Evolutionary conservation across 345 rosid species (phyloP).

Genomic region (Litchi chinensis): DNA sequence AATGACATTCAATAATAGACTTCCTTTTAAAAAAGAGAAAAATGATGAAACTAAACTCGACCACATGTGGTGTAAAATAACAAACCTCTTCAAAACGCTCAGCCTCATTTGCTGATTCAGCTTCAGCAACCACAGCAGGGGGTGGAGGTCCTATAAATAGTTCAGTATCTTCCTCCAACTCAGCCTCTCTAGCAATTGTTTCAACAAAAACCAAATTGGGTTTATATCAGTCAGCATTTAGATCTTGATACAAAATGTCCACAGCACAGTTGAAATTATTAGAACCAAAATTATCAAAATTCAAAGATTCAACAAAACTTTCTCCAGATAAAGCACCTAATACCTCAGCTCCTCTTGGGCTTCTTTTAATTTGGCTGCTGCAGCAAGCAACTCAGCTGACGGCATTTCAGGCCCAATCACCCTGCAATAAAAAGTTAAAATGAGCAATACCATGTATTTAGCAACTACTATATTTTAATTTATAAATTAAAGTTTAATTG

Average conservation of each 20-base stretch:
- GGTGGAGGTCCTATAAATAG: conserved; percentile 90
- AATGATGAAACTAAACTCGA: conserved; percentile 12
- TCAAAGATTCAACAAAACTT: background rate
- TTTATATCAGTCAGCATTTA: conserved; percentile 4
- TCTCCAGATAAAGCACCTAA: conserved; percentile 7
- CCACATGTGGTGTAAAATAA: conserved; percentile 16
- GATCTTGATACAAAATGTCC: conserved; percentile 2
- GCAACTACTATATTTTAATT: too few relatives aligned
- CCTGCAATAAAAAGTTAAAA: conserved; percentile 44
- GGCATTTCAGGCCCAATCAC: conserved; percentile 94
- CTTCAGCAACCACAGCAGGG: conserved; percentile 90
- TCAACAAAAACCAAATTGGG: conserved; percentile 13
- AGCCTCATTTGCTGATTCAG: conserved; percentile 85
- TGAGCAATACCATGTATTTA: conserved; percentile 8
- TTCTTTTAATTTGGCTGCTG: conserved; percentile 91
- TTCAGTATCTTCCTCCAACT: conserved; percentile 79
- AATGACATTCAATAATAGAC: background rate
- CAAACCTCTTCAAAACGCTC: conserved; percentile 94
- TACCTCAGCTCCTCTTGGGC: conserved; percentile 91
- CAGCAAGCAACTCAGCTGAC: conserved; percentile 89
- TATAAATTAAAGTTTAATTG: too few relatives aligned
- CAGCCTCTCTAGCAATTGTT: conserved; percentile 65
- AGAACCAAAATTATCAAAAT: background rate
- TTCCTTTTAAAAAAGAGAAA: background rate
- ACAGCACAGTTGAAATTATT: background rate